phyloP scores from a whole-genome alignment of 805 yeast genomes.

The Saccharomycopsis malanga region DNA sequence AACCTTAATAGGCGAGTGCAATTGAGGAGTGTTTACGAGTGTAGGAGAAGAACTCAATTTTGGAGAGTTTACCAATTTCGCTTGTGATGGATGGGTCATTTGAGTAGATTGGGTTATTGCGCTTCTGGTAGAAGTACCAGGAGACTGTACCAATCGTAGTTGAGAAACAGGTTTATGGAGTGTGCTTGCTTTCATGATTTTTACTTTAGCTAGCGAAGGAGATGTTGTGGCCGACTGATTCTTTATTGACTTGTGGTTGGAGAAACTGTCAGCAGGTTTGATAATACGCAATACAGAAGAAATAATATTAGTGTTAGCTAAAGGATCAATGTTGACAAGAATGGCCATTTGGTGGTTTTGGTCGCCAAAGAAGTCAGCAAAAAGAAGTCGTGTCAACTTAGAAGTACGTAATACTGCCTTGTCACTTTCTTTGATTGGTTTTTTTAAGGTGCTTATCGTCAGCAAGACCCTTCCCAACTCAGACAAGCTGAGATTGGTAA shows the following conservation, averaged over 20 bases:
- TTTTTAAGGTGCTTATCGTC: constrained; percentile 27
- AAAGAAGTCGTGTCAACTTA: constrained; percentile 42
- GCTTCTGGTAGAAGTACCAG: not conserved
- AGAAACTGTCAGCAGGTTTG: constrained; percentile 20
- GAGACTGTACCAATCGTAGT: not conserved
- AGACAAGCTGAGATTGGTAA: constrained; percentile 42
- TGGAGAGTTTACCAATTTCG: not conserved
- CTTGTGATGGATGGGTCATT: not conserved
- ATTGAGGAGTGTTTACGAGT: not conserved
- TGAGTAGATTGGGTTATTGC: not conserved
- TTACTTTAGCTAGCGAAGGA: not conserved
- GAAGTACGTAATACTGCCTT: constrained; percentile 41
- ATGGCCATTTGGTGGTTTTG: constrained; percentile 28
- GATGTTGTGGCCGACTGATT: not conserved
- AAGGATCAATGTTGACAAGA: constrained; percentile 35
- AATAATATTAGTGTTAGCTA: constrained; percentile 32
- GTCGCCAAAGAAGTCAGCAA: constrained; percentile 36
- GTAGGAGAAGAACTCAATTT: not conserved
- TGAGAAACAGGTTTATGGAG: not conserved
- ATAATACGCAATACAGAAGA: constrained; percentile 29
- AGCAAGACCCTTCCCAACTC: constrained; percentile 45
- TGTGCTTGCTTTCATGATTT: not conserved
- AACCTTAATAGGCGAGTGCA: not conserved
- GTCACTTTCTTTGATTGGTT: constrained; percentile 24
- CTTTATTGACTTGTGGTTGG: constrained; percentile 7